Evolutionary conservation across 345 rosid genomes (phyloP), one percentile per base, ranked within the genome.

Genomic region (Eucalyptus viminalis): DNA sequence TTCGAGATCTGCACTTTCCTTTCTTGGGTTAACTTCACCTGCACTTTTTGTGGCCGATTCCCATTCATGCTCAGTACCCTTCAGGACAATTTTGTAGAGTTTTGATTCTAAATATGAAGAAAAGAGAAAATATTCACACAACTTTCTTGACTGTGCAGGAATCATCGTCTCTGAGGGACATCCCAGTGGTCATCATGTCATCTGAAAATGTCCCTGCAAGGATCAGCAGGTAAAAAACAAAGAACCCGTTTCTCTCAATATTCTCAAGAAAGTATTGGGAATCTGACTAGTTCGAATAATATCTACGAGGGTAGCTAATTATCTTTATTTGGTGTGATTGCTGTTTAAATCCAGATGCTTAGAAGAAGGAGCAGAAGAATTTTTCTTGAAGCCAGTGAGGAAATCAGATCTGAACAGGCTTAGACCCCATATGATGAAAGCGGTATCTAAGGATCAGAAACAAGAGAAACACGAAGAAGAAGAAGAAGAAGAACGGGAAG

Each of bases 131-230:
- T 43, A 24, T n/a, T 81, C n/a, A 58, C 13, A 7, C 29, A 10
- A 22, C 56, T 25, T 65, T 65, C 49, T 17, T 86, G 50, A 76
- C 87, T 80, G 88, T 91, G 69, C 93, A 95, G 96, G 96, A 94
- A 91, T 94, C 97, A 53, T 93, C 95, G n/a, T 93, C 93, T 86
- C 83, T 94, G 81, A 96, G 90, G 90, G 89, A 93, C 92, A 95
- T 95, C 89, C 98, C 98, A 8, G 96, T 94, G 11, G 97, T 96
- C 62, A 94, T 96, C 86, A 96, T 95, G 97, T 96, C 98, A 89
- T 96, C 98, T 45, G 97, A 96, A 92, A 94, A 96, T 91, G 97
- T 93, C 27, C 96, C 96, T 91, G 92, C 96, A 87, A 94, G 96
- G 87, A 94, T 96, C 90, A 93, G 81, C 93, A 94, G 96, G 96